Base-by-base conservation (phyloP, 2,329 filamentous ascomycete species). In the Penicillium sp. region DNA sequence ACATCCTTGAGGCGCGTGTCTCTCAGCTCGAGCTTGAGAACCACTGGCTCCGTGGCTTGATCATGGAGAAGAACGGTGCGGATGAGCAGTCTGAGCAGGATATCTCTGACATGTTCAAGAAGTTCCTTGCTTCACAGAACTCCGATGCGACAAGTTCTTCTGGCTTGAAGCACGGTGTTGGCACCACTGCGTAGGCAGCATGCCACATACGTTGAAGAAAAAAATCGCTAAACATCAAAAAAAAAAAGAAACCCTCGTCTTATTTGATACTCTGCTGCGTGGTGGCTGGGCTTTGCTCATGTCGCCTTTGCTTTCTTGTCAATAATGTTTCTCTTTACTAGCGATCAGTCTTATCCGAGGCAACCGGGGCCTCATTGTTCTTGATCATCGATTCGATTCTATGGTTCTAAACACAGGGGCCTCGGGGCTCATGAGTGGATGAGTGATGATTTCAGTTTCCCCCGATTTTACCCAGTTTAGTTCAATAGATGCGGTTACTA, bases 1-100 rank as follows among this genome's bases (percentile, higher is more conserved):
- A 83, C 3, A 78, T 80, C n/a, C 81, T 96, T 4, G 89, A 95
- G 75, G 81, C 81, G 66, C 85, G 85, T 55, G 88, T 94, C 48
- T 82, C 83, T 51, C 87, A 90, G 64, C 81, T 94, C 24, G 88
- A 91, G 76, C 86, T 88, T 61, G 88, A 92, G 77, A 92, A 92
- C 77, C 88, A 88, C 72, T 91, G 88, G 88, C 77, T 92, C 58
- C 89, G 89, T 77, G 87, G 88, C 69, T 77, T 92, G 48, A 85
- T 93, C 47, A 88, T 89, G 53, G 89, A 92, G 73, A 93, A 92
- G 83, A 90, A 90, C 65, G 72, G 67, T 45, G 64, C 61, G 2
- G 64, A 69, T 22, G 68, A 73, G 51, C 64, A 67, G 41, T 70
- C 71, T 5, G 88, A 87, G 53, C 67, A 63, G 54, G 68, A 73